These are phyloP conservation scores for Maudiozyma serrabonitensis DNA, from an alignment of 805 yeast genomes.

Conservation along the genomic window DNA sequence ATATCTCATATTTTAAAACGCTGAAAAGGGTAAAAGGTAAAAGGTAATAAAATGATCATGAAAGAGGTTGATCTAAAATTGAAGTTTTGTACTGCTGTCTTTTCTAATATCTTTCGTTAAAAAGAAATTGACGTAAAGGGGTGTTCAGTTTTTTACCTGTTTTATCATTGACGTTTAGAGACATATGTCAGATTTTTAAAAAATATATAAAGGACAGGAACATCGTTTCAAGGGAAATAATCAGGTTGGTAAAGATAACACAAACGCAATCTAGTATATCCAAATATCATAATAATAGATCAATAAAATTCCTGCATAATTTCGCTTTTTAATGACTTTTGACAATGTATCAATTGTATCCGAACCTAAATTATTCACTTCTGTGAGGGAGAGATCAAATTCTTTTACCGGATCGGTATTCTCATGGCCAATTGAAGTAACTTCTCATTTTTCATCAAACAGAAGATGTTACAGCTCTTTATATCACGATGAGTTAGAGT, in stretches of 20 bases:
- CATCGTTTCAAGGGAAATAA: conserved; percentile 6
- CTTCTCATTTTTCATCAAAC: background rate
- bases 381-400: background rate
- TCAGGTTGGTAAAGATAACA: conserved; percentile 3
- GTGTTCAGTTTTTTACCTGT: no score
- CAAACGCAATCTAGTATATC: background rate
- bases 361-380: background rate
- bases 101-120: no score
- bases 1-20: no score
- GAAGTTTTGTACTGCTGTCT: no score
- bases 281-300: background rate
- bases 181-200: background rate
- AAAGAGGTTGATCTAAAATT: no score
- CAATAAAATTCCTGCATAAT: no score
- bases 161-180: no score
- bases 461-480: no score
- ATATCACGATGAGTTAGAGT: background rate
- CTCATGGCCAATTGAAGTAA: background rate
- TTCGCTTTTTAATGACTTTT: background rate
- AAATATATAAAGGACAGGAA: background rate
- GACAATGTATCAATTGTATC: background rate
- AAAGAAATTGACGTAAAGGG: no score
- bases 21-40: no score
- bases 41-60: no score
- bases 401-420: background rate